Evolutionary conservation across 2,329 filamentous ascomycete species (phyloP), one percentile per base, ranked within the genome.

Genomic region (Beauveria sp.): DNA sequence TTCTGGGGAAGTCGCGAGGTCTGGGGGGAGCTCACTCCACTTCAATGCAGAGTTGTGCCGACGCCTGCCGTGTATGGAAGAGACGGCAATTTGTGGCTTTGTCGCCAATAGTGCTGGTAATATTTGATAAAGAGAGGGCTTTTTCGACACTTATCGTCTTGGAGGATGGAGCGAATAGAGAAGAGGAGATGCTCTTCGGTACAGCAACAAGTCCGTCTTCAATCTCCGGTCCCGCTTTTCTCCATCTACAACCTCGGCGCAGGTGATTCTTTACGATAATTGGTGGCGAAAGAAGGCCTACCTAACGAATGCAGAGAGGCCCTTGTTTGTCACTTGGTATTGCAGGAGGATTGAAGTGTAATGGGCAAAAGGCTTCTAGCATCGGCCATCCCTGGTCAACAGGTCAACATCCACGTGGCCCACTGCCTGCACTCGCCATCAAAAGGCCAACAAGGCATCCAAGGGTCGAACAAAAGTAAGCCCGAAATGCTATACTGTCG

Each of bases 191-290:
- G 20, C 43, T 28, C 44, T 10, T 37, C 9, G 10, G 5, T 51
- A 4, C 6, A 58, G 44, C 12, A 14, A 34, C 34, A 59, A 59
- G 26, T 59, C 56, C 56, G 56, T 22, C 56, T 34, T 37, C 18
- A 48, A 41, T 59, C n/a, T 24, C 56, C 34, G 37, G 47, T 44
- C 47, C 56, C 47, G 48, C 56, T 59, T 44, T 59, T 59, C 37
- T 30, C 47, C 56, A 44, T 28, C 3, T 14, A 18, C 18, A 16
- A 43, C 47, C 47, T 59, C 47, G 47, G 34, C 34, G 37, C 47
- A 28, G 12, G 6, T 52, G 10, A 30, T 37, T 5, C 34, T 37
- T 37, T 37, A 14, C 34, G 34, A 37, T 37, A 14, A 37, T 37
- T 12, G 34, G 30, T 34, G 30, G 30, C 30, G 30, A 34, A 34